Evolutionary conservation across 371 early-diverging fungal species (phyloP).

Genomic region (Coemansia sp.): DNA sequence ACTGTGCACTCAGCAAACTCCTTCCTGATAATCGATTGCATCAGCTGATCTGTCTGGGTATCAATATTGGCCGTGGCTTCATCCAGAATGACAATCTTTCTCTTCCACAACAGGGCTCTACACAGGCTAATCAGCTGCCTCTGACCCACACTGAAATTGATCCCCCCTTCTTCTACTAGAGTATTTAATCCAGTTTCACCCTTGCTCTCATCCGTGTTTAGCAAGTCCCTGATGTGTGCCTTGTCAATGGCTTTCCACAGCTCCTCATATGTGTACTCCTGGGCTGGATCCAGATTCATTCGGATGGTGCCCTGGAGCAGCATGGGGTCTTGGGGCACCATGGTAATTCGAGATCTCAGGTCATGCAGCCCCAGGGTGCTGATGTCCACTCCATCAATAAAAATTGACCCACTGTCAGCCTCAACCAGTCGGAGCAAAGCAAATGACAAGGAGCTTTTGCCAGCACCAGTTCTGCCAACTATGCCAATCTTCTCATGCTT

Average conservation of each 20-base stretch:
- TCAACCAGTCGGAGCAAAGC: slow-evolving; percentile 60
- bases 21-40: slow-evolving; percentile 83
- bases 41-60: slow-evolving; percentile 58
- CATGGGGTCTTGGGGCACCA: slow-evolving; percentile 69
- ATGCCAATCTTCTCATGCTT: slow-evolving; percentile 55
- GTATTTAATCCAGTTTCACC: slow-evolving; percentile 51
- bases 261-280: slow-evolving; percentile 52
- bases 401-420: slow-evolving; percentile 60
- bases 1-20: slow-evolving; percentile 85
- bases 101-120: slow-evolving; percentile 54
- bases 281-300: slow-evolving; percentile 57
- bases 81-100: slow-evolving; percentile 48
- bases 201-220: neutral
- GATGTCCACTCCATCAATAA: slow-evolving; percentile 61
- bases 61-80: slow-evolving; percentile 68
- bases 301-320: slow-evolving; percentile 61
- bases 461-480: slow-evolving; percentile 58
- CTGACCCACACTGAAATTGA: slow-evolving; percentile 60
- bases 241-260: slow-evolving; percentile 43
- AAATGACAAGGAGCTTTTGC: slow-evolving; percentile 62
- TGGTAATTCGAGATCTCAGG: slow-evolving; percentile 58
- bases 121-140: slow-evolving; percentile 55
- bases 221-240: slow-evolving; percentile 20
- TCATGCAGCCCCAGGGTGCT: slow-evolving; percentile 55
- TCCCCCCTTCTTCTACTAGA: slow-evolving; percentile 54